A percentile compares a stretch with the other conserved stretches of the same genome.
Conservation (phyloP, 495 filamentous ascomycete species). For the Amphirosellinia nigrospora region DNA sequence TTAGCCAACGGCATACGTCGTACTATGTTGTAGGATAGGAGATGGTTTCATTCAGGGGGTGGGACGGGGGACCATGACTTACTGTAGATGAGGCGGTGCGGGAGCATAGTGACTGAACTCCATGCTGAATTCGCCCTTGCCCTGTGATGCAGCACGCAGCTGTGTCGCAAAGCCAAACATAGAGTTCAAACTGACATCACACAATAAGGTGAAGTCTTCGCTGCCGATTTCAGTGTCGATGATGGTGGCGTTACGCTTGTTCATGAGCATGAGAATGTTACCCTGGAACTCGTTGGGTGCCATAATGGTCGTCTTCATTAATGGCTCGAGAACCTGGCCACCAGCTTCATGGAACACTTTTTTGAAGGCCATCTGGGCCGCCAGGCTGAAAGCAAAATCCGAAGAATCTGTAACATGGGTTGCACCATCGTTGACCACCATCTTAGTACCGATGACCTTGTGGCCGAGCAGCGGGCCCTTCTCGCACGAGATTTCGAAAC, state of each 20-base stretch:
- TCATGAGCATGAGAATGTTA: slow-evolving; percentile 90
- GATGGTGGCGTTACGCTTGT: slow-evolving; percentile 95
- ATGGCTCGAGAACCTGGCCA: slow-evolving; percentile 85
- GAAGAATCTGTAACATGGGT: slow-evolving; percentile 98
- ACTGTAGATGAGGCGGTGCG: slow-evolving; percentile 89
- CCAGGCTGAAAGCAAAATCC: slow-evolving; percentile 97
- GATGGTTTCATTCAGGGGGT: not conserved
- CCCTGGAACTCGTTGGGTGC: slow-evolving; percentile 98
- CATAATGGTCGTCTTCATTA: slow-evolving; percentile 98
- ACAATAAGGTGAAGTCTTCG: slow-evolving; percentile 94
- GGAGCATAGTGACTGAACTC: slow-evolving; percentile 96
- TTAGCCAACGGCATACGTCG: slow-evolving; percentile 26
- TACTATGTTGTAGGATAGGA: slow-evolving; percentile 23
- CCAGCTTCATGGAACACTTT: slow-evolving; percentile 84
- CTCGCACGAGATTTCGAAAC: slow-evolving; percentile 82
- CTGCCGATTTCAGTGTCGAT: slow-evolving; percentile 93
- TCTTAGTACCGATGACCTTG: slow-evolving; percentile 83
- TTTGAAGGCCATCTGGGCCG: slow-evolving; percentile 95
- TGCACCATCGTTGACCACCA: slow-evolving; percentile 96
- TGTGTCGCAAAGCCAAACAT: slow-evolving; percentile 98
- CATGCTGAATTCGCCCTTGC: slow-evolving; percentile 99
- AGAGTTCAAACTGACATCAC: slow-evolving; percentile 89
- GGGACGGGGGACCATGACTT: slow-evolving; percentile 46
- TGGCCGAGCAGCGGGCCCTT: slow-evolving; percentile 94
- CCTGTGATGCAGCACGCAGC: slow-evolving; percentile 92